Conservation (phyloP, 352 stramenopile species). For the Globisporangium okanoganense region DNA sequence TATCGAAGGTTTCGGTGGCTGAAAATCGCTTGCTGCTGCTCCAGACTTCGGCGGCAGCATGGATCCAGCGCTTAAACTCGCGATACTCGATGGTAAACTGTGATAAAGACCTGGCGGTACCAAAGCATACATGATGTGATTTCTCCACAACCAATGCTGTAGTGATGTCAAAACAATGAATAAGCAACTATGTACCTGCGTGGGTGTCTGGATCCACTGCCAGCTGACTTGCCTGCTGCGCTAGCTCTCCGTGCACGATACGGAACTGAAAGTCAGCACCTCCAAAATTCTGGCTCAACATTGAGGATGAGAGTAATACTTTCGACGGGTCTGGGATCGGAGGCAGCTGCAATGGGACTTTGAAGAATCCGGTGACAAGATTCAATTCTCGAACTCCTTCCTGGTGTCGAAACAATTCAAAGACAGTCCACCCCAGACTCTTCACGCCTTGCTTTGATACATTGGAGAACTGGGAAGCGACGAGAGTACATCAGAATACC, state of each 20-base stretch:
- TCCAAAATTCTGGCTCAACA: slow-evolving; percentile 8
- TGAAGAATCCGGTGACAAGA: slow-evolving; percentile 28
- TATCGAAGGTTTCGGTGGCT: background rate
- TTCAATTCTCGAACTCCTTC: slow-evolving; percentile 8
- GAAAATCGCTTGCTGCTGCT: background rate
- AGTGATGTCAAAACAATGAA: no score
- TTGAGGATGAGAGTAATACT: slow-evolving; percentile 15
- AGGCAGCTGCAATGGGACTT: slow-evolving; percentile 35
- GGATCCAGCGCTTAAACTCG: no score
- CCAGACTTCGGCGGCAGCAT: background rate
- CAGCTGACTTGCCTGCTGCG: slow-evolving; percentile 24
- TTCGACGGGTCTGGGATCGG: slow-evolving; percentile 41
- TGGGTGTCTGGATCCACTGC: slow-evolving; percentile 32
- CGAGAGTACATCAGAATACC: background rate
- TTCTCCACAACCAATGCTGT: background rate
- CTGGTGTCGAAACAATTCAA: slow-evolving; percentile 28
- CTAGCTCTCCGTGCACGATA: slow-evolving; percentile 24
- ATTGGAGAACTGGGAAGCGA: slow-evolving; percentile 22
- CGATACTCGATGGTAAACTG: background rate
- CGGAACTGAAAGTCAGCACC: slow-evolving; percentile 31
- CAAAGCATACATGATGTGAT: background rate
- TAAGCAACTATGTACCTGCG: slow-evolving; percentile 17
- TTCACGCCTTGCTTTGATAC: slow-evolving; percentile 12
- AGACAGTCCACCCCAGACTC: slow-evolving; percentile 41
- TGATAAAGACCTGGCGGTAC: slow-evolving; percentile 6